Conservation (phyloP, 2,329 filamentous ascomycete species). For the Ophiostoma angusticollis region DNA sequence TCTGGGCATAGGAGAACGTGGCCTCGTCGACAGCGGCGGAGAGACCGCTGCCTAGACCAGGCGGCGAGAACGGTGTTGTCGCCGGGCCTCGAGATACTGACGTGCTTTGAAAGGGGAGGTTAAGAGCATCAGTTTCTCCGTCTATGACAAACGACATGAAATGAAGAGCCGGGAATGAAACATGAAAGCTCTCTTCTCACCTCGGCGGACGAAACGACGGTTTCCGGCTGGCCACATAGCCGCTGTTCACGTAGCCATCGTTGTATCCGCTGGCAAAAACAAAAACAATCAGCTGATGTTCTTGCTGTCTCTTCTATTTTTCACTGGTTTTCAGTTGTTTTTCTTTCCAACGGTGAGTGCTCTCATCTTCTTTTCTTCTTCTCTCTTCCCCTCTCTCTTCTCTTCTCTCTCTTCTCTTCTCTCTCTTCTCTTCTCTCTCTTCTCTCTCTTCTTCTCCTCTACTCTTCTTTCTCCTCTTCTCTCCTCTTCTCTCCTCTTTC, state of each 20-base stretch:
- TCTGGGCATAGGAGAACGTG: slow-evolving; percentile 28
- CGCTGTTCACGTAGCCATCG: slow-evolving; percentile 20
- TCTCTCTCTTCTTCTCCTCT: not conserved
- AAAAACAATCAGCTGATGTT: slow-evolving; percentile 3
- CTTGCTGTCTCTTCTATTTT: not conserved
- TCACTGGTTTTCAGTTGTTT: no score
- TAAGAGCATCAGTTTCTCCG: no score
- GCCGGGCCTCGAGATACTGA: no score
- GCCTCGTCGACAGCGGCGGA: slow-evolving; percentile 24
- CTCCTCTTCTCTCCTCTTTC: not conserved
- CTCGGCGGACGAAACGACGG: slow-evolving; percentile 19
- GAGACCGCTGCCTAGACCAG: slow-evolving; percentile 6
- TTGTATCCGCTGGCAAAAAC: slow-evolving; percentile 21
- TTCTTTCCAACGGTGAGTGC: no score
- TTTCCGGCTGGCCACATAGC: slow-evolving; percentile 21
- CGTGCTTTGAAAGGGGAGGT: no score
- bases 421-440: not conserved
- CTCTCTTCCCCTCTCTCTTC: no score
- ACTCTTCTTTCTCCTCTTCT: not conserved
- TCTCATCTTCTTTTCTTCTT: no score
- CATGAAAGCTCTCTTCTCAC: slow-evolving; percentile 19
- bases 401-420: not conserved
- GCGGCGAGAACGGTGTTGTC: no score
- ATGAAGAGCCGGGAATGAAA: no score
- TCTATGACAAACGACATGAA: no score